Evolutionary conservation across 805 yeast species (phyloP), one percentile per base, ranked within the genome.

Genomic region (Pichia eremophila): DNA sequence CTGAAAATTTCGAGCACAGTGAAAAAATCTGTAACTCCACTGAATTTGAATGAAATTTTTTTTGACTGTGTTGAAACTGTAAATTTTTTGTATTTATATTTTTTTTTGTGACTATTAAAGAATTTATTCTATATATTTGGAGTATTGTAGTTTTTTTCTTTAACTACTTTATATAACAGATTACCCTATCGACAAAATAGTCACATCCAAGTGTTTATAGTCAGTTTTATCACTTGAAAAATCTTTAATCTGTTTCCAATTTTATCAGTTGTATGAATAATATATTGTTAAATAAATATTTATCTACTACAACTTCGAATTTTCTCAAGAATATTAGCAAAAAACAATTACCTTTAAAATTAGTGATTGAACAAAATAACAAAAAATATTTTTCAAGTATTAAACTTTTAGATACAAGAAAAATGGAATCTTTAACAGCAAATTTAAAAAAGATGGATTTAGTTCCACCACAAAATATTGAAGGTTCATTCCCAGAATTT

Each of bases 401-500:
- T 10, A 34, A 34, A 27, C n/a, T 27, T 25, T 29, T 29, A 17
- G 15, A 40, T 17, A 29, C 9, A n/a, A 18, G 15, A 45, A 44
- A 40, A 34, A 52, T 52, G 55, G 50, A 52, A 14, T 36, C 53
- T n/a, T 45, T 67, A 39, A 50, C 58, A 5, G 45, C 50, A 27
- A 54, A 57, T 44, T 57, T 67, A 22, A 42, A 55, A 22, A 45
- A 54, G 19, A 51, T 67, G 42, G 50, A 60, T 15, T 54, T 67
- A 46, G 46, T 53, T 39, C 31, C 54, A 14, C 87, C 87, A 31
- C 57, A 70, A 1, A 52, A 61, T 2, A 56, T 68, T 40, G 76
- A 69, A 51, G 85, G 79, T 38, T 83, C 96, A 1, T 76, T 70
- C 62, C 95, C 96, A 15, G 80, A 78, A 40, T 73, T 72, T 64